Conservation (phyloP, 2,329 filamentous ascomycete species). For the Colletotrichum sojae region DNA sequence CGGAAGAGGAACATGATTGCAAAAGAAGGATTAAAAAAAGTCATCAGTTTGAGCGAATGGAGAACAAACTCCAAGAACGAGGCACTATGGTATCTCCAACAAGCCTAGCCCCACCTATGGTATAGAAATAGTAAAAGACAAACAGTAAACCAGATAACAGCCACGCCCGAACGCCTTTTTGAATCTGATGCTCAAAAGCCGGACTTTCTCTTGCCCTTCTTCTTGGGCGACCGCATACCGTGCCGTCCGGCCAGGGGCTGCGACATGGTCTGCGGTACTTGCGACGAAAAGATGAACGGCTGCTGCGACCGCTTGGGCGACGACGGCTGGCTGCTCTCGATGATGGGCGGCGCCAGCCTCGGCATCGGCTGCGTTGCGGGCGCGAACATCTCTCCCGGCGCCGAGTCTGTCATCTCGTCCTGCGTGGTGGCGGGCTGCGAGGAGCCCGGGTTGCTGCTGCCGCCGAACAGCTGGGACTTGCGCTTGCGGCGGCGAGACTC, state of each 20-base stretch:
- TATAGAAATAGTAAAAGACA: slow-evolving; percentile 7
- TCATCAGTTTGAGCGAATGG: too few relatives aligned
- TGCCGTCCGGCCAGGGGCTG: slow-evolving; percentile 62
- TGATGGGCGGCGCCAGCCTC: slow-evolving; percentile 25
- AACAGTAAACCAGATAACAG: slow-evolving; percentile 6
- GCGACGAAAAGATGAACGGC: slow-evolving; percentile 42
- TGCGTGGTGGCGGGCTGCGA: slow-evolving; percentile 26
- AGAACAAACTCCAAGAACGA: neutral
- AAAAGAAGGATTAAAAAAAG: too few relatives aligned
- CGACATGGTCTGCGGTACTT: slow-evolving; percentile 55
- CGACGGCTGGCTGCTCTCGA: slow-evolving; percentile 33
- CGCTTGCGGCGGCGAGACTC: slow-evolving; percentile 43
- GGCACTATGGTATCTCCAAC: slow-evolving; percentile 21
- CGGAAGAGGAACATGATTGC: neutral
- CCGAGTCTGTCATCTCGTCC: slow-evolving; percentile 34
- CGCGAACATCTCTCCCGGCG: slow-evolving; percentile 7
- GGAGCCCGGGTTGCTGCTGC: slow-evolving; percentile 3
- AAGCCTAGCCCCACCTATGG: slow-evolving; percentile 10
- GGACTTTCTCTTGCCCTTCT: slow-evolving; percentile 44
- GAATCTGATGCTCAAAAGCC: slow-evolving; percentile 13
- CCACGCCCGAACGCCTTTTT: neutral
- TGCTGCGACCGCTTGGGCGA: slow-evolving; percentile 23
- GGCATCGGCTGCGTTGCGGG: slow-evolving; percentile 33
- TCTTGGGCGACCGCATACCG: slow-evolving; percentile 60
- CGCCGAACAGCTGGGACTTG: slow-evolving; percentile 29